Conservation (phyloP, 805 yeast genomes). For the Ogataea wickerhamii region DNA sequence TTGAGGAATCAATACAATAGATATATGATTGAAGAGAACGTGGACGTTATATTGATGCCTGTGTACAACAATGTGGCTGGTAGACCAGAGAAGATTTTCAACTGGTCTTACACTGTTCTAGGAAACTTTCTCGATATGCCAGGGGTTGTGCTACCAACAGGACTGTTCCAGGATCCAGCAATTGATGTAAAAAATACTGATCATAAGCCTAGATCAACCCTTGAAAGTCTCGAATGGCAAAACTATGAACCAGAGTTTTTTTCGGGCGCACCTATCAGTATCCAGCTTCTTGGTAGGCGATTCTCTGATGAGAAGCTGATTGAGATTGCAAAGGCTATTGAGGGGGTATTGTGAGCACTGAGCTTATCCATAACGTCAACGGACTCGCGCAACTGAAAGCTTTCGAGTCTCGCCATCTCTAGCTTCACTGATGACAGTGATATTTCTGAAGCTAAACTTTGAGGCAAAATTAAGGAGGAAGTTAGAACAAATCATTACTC, state of each 20-base stretch:
- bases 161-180: conserved; percentile 49
- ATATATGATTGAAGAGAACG: conserved; percentile 40
- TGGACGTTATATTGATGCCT: conserved; percentile 57
- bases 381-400: too few relatives aligned
- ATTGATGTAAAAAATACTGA: conserved; percentile 39
- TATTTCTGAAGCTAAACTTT: too few relatives aligned
- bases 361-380: too few relatives aligned
- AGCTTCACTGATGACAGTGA: too few relatives aligned
- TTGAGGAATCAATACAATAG: conserved; percentile 47
- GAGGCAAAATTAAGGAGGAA: too few relatives aligned
- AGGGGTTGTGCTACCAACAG: conserved; percentile 55
- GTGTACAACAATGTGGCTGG: conserved; percentile 60
- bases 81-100: conserved; percentile 38
- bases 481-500: too few relatives aligned
- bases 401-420: too few relatives aligned
- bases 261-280: conserved; percentile 43
- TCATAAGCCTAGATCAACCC: conserved; percentile 37
- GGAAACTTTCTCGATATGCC: conserved; percentile 69
- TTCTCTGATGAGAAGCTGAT: conserved; percentile 47
- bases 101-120: conserved; percentile 70
- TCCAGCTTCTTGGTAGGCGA: conserved; percentile 48
- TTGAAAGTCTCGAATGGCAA: conserved; percentile 33
- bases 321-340: conserved; percentile 39
- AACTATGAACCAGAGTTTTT: conserved; percentile 34
- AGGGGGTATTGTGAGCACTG: too few relatives aligned